Evolutionary conservation across 345 rosid species (phyloP), one percentile per base, ranked within the genome.

Genomic region (Eucalyptus regnans): DNA sequence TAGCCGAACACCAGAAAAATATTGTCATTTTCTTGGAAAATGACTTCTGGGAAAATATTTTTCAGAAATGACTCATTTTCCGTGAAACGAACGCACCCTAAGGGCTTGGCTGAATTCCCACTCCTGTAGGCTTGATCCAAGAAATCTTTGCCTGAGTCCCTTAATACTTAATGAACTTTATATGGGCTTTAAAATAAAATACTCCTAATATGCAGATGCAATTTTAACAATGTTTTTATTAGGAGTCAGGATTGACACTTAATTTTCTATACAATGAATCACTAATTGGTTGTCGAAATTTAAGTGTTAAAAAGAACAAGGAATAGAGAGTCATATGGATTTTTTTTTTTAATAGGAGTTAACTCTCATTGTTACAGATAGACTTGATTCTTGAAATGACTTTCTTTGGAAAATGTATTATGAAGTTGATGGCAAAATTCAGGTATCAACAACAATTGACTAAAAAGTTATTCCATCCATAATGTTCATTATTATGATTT

Each of bases 221-320:
- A 62, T 62, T 27, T 62, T n/a, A n/a, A 15, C 5, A 64, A n/a
- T 29, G 31, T 15, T 29, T 64, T 64, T 64, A 15, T 64, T 64
- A 52, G 12, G 29, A 56, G 62, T 56, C 1, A 29, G 62, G 62
- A 56, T 56, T 56, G 62, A 23, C 62, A 22, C 62, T 23, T 56
- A 56, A 56, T 22, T 56, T 56, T 56, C 29, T 56, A 56, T 56
- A 9, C 25, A 52, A 52, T 52, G 58, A 52, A 52, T 52, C 25
- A 8, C 3, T 9, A 56, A 56, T 1, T 56, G 62, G 29, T 56
- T 0, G 1, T 22, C 6, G 2, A 60, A 3, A 11, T 60, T 27
- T 27, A 60, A 27, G 16, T 27, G 7, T 27, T 27, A 27, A 60
- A 12, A 25, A 60, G 2, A 60, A 60, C 6, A 60, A 60, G 31